Conservation (phyloP, 108 stramenopile species). For the Hondaea fermentalgiana region DNA sequence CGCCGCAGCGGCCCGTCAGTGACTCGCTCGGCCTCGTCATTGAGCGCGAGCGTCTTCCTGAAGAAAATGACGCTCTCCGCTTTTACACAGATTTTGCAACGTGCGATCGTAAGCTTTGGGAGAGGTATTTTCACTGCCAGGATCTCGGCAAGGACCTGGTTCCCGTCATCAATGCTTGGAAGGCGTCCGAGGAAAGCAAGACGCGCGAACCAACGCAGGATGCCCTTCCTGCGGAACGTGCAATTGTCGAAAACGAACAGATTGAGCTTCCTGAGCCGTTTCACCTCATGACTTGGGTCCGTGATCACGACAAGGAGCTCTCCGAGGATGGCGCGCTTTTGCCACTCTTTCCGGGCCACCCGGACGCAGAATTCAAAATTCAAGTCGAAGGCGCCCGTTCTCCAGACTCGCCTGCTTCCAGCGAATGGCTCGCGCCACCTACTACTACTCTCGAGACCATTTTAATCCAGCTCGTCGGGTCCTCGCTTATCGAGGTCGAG, state of each 20-base stretch:
- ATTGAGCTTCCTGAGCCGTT: neutral
- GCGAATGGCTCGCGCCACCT: neutral
- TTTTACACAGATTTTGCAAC: conserved; percentile 14
- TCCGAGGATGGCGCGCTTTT: neutral
- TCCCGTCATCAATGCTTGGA: conserved; percentile 18
- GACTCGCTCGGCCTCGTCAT: conserved; percentile 26
- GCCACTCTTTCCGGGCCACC: neutral
- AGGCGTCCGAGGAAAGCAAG: neutral
- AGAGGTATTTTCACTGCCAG: conserved; percentile 25
- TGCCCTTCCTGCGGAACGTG: neutral
- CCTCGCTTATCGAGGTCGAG: neutral
- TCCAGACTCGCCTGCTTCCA: neutral
- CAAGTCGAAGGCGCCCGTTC: neutral
- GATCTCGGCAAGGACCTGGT: conserved; percentile 27
- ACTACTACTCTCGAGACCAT: neutral
- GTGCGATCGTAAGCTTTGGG: neutral
- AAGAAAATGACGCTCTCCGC: conserved; percentile 22
- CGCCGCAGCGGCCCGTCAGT: conserved; percentile 15
- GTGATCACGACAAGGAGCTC: neutral
- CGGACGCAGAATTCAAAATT: neutral
- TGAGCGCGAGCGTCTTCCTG: conserved; percentile 22
- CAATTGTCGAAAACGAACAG: neutral
- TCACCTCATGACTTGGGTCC: neutral
- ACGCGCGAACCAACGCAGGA: neutral
- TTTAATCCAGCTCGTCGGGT: neutral